Conservation (phyloP, 495 filamentous ascomycete genomes). For the Clavariopsis aquatica region DNA sequence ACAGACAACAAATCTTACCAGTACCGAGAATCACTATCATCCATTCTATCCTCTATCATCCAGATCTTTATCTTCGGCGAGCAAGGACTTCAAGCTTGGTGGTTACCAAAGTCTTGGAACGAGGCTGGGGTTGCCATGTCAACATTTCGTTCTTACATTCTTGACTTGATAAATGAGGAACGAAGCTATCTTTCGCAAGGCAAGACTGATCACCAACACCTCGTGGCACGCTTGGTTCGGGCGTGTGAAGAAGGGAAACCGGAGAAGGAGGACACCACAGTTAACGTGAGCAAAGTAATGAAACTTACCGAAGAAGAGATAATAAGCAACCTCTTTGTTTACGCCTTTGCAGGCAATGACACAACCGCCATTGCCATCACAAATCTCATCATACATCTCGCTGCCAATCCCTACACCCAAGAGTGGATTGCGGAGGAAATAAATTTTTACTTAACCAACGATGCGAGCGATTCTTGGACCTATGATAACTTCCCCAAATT, state of each 20-base stretch:
- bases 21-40: conserved; percentile 22
- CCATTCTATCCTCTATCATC: conserved; percentile 20
- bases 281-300: not conserved
- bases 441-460: not conserved
- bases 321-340: conserved; percentile 40
- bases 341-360: conserved; percentile 37
- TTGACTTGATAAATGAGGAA: conserved; percentile 19
- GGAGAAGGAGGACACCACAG: not conserved
- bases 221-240: conserved; percentile 20
- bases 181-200: not conserved
- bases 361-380: conserved; percentile 37
- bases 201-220: too few relatives aligned
- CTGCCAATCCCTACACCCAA: conserved; percentile 30
- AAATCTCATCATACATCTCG: conserved; percentile 25
- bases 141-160: conserved; percentile 11
- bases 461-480: conserved; percentile 1
- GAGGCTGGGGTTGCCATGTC: conserved; percentile 8
- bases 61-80: conserved; percentile 23
- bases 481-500: conserved; percentile 22
- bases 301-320: conserved; percentile 37
- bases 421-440: conserved; percentile 43
- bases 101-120: conserved; percentile 22
- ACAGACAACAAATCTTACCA: conserved; percentile 5
- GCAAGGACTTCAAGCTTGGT: conserved; percentile 6
- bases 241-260: conserved; percentile 9